A percentile compares a stretch with the other conserved stretches of the same genome.
Conservation (phyloP, 2,329 filamentous ascomycete species). For the Cordyceps cicadae region DNA sequence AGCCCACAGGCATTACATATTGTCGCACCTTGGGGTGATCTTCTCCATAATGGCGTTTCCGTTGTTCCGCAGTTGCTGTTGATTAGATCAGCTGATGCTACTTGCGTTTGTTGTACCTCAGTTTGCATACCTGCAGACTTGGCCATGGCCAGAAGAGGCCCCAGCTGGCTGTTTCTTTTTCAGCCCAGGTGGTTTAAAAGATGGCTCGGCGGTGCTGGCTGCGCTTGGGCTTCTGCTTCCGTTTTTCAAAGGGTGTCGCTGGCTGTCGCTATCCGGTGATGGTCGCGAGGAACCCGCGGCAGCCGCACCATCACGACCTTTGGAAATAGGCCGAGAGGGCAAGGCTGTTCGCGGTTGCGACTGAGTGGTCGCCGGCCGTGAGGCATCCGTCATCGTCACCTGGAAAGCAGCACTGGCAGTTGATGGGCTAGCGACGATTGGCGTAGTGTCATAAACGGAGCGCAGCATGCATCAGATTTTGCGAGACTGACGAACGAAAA, state of each 20-base stretch:
- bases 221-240: conserved; percentile 21
- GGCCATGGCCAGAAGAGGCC: conserved; percentile 5
- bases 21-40: conserved; percentile 84
- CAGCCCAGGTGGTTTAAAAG: background rate
- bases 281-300: conserved; percentile 15
- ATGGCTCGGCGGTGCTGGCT: conserved; percentile 18
- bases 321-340: conserved; percentile 30
- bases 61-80: conserved; percentile 89
- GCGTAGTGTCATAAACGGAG: conserved; percentile 5
- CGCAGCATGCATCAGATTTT: conserved; percentile 1
- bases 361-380: conserved; percentile 18
- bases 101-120: background rate
- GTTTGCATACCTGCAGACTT: conserved; percentile 10
- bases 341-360: conserved; percentile 28
- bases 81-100: background rate
- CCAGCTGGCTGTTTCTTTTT: conserved; percentile 11
- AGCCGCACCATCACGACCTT: conserved; percentile 17
- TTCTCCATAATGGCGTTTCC: conserved; percentile 86
- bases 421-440: conserved; percentile 1
- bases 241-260: conserved; percentile 15
- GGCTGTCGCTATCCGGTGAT: conserved; percentile 18
- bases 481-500: background rate
- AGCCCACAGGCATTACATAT: conserved; percentile 98
- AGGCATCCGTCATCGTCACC: conserved; percentile 24
- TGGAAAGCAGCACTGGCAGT: background rate